Base-by-base conservation (phyloP, 495 filamentous ascomycete species). In the Podospora conica region DNA sequence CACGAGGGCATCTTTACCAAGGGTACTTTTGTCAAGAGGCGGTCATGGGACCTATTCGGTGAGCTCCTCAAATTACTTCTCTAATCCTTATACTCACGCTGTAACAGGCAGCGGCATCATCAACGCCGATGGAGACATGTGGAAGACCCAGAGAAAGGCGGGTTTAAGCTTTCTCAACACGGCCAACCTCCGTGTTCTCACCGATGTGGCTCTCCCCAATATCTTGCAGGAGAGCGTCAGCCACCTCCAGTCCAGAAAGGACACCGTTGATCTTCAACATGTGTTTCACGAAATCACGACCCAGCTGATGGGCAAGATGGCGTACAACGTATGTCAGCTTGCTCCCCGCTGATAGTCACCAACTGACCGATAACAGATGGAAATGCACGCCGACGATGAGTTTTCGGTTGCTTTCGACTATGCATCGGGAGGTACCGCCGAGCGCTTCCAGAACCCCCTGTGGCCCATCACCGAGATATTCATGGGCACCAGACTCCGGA, bases 41-140 rank as follows among this genome's bases (percentile, higher is more conserved):
- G 84, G 29, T 82, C 84, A 0, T 84, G 83, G 82, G 85, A 87
- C 69, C 73, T 88, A 0, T 88, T 88, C 61, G 85, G 82, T 81
- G 71, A 59, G 69, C 31, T 18, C 21, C 0, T 12, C 31, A 7
- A 8, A 2, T 20, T 29, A 20, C 33, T 18, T n/a, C 55, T 29
- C n/a, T 1, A 31, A 15, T 8, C 9, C 29, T 8, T 55, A 18
- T n/a, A 1, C 40, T 33, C 6, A 48, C 22, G 48, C 15, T 40
- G 24, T 10, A 7, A 9, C 27, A 84, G 82, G 85, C 0, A 81
- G 85, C 59, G 85, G 85, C 11, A 88, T 88, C 69, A 87, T 88
- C 66, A 88, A 87, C 67, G 82, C 82, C 21, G 85, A 88, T 63
- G 85, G 85, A 11, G 84, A 86, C 18, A 67, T 86, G 48, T 87